phyloP scores from a whole-genome alignment of 2,329 filamentous ascomycete genomes.

The Cytospora chrysosperma region DNA sequence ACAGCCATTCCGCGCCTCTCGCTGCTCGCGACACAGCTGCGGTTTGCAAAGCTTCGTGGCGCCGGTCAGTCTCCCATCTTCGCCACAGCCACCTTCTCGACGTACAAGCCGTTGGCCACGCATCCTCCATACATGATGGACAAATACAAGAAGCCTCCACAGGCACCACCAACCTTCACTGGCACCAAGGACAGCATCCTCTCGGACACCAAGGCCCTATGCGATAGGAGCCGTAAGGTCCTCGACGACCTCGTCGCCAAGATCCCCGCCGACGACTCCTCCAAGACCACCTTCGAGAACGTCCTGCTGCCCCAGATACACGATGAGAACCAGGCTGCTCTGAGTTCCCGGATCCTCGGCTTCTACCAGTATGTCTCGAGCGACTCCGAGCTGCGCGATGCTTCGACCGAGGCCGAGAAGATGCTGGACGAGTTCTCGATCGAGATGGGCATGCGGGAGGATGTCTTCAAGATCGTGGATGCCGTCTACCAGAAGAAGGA shows the following conservation, averaged over 20 bases:
- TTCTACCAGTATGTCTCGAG: conserved; percentile 80
- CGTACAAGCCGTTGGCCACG: conserved; percentile 36
- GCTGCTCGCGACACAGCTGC: conserved; percentile 57
- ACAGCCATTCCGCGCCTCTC: conserved; percentile 58
- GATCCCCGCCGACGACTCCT: conserved; percentile 50
- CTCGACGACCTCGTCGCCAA: conserved; percentile 67
- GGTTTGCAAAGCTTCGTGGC: conserved; percentile 29
- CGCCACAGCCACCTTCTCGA: conserved; percentile 33
- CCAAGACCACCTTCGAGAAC: conserved; percentile 54
- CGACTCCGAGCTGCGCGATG: conserved; percentile 67
- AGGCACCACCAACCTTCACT: conserved; percentile 75
- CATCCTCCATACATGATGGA: conserved; percentile 60
- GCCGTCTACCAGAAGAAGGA: conserved; percentile 57
- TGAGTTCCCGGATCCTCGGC: conserved; percentile 65
- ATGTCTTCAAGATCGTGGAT: conserved; percentile 69
- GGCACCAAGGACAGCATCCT: conserved; percentile 70
- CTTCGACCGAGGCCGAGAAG: conserved; percentile 73
- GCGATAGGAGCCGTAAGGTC: conserved; percentile 59
- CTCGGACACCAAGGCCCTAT: conserved; percentile 64
- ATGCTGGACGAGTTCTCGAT: conserved; percentile 75
- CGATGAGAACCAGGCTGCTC: conserved; percentile 65
- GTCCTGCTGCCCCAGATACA: conserved; percentile 66
- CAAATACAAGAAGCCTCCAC: conserved; percentile 71
- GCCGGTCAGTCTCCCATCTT: conserved; percentile 33
- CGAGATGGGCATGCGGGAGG: conserved; percentile 78